Evolutionary conservation across 2,329 filamentous ascomycete species (phyloP), one percentile per base, ranked within the genome.

Genomic region (Trichoderma arundinaceum): DNA sequence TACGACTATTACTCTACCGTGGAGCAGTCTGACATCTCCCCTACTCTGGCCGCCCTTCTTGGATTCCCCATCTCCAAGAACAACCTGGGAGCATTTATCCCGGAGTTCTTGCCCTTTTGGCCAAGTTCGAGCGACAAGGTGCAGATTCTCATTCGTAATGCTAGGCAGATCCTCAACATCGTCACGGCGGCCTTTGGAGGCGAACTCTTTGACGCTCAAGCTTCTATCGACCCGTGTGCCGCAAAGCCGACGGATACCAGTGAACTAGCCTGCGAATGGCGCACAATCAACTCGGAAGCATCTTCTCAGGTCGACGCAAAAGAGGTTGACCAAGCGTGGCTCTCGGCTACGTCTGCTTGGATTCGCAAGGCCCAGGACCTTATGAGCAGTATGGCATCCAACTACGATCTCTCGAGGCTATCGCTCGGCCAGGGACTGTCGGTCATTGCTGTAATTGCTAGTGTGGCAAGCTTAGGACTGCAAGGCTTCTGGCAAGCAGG

Each of bases 1-100:
- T 96, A 96, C 70, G 86, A 91, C 67, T 98, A 92, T 74, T 98
- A 98, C 75, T 83, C 82, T 38, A 87, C 82, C 63, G 87, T 98
- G n/a, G 92, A 98, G 74, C 95, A 99, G 79, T 96, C 93, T 1
- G 96, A 99, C 77, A 85, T 99, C 66, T 92, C 92, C 0, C 94
- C 95, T 1, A 97, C 94, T 0, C 81, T 99, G 22, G 93, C 92
- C 10, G 92, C 90, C 0, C 80, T 99, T 35, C 83, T 99, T 51
- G 94, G 94, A 0, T 90, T 99, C 69, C 94, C 95, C 0, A 84
- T 96, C 0, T 92, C 95, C 0, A 88, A 89, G 76, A 99, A 99
- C 74, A 98, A 93, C 69, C 80, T 99, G 0, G 95, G 95, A 0
- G 88, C 93, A 1, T 89, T 97, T 67, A 92, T 98, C 56, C 82